Evolutionary conservation across 2,329 filamentous ascomycete genomes (phyloP), one percentile per base, ranked within the genome.

Genomic region (Fusarium heterosporum): DNA sequence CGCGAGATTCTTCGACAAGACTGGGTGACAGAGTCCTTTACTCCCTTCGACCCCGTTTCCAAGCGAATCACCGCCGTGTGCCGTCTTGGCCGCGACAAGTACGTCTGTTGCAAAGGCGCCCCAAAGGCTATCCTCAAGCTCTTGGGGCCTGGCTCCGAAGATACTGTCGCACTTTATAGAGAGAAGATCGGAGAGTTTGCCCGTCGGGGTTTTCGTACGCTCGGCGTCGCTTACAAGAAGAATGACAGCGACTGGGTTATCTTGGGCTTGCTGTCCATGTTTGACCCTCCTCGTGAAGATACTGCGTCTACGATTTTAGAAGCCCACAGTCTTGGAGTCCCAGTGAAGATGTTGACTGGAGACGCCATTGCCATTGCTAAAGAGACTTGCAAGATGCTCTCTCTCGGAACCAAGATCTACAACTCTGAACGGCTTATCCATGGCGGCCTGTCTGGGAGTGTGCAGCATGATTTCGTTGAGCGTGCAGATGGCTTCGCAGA

Each of bases 191-290:
- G 68, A 1, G 64, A 67, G 2, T 67, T 67, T 41, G 64, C 64
- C 3, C 48, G 58, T 8, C 22, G 64, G 2, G 64, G 64, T 1
- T 67, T 67, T 11, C 58, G 64, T 0, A 64, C 64, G 9, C 41
- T 67, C 0, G 64, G 64, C n/a, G 64, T 67, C 4, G 64, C 64
- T 0, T 67, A 67, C 6, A 67, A 67, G 7, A 68, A 67, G 52
- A 67, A 67, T 3, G 58, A 67, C 1, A 40, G 64, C 1, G 49
- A 64, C 4, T 67, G 64, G 64, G 7, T 67, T 7, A 46, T 67
- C 3, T 4, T 68, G 1, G 64, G 64, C 0, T 3, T 67, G 1
- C 16, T 67, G 1, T 68, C 63, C 1, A 67, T 67, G 64, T 67
- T 67, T 0, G 64, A 67, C 2, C 64, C 64, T 1, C 64, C 64